Evolutionary conservation across 2,329 filamentous ascomycete genomes (phyloP).

Genomic region (Trichoderma simmonsii): DNA sequence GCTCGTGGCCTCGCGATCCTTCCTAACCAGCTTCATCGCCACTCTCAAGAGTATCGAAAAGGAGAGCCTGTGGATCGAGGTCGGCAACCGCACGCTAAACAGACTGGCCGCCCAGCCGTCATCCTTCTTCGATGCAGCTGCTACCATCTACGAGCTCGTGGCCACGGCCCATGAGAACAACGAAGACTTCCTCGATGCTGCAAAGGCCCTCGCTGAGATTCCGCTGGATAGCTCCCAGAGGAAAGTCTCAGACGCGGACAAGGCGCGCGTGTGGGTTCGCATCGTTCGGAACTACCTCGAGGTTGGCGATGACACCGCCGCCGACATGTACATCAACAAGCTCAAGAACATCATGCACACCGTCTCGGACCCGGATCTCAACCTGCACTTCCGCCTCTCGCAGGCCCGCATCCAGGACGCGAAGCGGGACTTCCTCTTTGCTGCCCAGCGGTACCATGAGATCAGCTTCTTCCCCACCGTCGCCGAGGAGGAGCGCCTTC

Average conservation of each 20-base stretch:
- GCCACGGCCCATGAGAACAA: constrained; percentile 79
- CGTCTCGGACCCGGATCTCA: constrained; percentile 69
- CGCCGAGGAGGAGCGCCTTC: constrained; percentile 81
- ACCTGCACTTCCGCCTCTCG: constrained; percentile 83
- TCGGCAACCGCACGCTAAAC: constrained; percentile 70
- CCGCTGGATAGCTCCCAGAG: constrained; percentile 87
- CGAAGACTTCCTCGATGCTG: constrained; percentile 77
- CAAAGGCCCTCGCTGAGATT: constrained; percentile 75
- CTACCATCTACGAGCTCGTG: constrained; percentile 72
- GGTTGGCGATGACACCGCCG: constrained; percentile 82
- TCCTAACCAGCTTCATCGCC: constrained; percentile 65
- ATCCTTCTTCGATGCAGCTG: constrained; percentile 80
- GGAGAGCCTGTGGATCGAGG: constrained; percentile 67
- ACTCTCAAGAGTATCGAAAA: constrained; percentile 60
- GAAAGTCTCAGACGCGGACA: constrained; percentile 75
- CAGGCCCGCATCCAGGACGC: constrained; percentile 93
- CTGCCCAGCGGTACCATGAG: constrained; percentile 82
- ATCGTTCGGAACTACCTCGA: constrained; percentile 94
- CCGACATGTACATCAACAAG: constrained; percentile 87
- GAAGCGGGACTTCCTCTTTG: constrained; percentile 83
- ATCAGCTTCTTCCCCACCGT: constrained; percentile 75
- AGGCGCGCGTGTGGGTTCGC: constrained; percentile 83
- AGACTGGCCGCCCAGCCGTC: constrained; percentile 60
- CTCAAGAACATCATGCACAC: constrained; percentile 88
- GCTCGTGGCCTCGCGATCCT: constrained; percentile 69